A percentile compares a stretch with the other conserved stretches of the same genome.
Evolutionary conservation across 177 flowering plant species (phyloP).

Genomic region (Telopea speciosissima): DNA sequence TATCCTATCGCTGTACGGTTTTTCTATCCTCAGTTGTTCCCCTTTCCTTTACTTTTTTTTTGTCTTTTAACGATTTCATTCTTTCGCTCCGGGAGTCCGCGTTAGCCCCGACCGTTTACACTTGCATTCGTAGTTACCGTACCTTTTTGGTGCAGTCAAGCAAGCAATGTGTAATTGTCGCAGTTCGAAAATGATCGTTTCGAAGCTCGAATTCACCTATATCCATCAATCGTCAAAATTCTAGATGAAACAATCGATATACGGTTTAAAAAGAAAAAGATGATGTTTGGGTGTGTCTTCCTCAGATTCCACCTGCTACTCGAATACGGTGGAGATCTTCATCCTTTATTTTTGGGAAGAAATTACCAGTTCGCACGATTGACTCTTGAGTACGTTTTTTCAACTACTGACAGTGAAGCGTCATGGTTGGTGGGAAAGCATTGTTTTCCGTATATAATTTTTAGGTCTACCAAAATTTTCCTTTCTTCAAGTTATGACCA

Average conservation of each 20-base stretch:
- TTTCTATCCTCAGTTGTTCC: constrained; percentile 3
- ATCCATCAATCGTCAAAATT: background rate
- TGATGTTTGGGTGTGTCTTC: background rate
- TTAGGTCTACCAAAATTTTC: too few species aligned
- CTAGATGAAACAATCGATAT: background rate
- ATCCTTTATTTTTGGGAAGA: background rate
- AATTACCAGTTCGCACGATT: background rate
- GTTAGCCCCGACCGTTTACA: background rate
- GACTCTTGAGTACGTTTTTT: background rate
- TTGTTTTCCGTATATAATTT: too few species aligned
- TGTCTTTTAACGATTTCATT: background rate
- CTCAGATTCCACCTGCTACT: background rate
- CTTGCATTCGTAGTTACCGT: background rate
- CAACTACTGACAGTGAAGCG: background rate
- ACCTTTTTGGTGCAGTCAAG: background rate
- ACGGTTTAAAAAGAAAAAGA: background rate
- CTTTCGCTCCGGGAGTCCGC: background rate
- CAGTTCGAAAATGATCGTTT: background rate
- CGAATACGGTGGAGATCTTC: background rate
- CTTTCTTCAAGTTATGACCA: too few species aligned
- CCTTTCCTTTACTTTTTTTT: background rate
- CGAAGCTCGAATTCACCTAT: background rate
- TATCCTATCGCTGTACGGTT: constrained; percentile 62
- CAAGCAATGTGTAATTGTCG: background rate
- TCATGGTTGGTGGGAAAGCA: background rate